Conservation (phyloP, 371 early-diverging fungal genomes). For the Actinomortierella ambigua region DNA sequence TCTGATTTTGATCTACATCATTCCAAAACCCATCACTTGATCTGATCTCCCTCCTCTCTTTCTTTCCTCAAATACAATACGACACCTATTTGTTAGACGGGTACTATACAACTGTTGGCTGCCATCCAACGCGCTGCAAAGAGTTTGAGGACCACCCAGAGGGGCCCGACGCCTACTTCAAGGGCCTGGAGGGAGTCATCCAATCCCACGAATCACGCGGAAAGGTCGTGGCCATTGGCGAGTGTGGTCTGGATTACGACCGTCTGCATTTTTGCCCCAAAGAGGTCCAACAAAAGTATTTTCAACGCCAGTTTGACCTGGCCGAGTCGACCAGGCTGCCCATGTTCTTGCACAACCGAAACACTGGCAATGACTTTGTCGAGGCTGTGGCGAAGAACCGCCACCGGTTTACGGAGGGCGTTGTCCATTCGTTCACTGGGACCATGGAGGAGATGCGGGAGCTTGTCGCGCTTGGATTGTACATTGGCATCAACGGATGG, state of each 20-base stretch:
- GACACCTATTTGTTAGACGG: conserved; percentile 14
- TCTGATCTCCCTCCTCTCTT: no score
- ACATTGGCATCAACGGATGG: conserved; percentile 98
- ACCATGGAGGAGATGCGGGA: conserved; percentile 75
- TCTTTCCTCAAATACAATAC: conserved; percentile 6
- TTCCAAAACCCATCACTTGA: no score
- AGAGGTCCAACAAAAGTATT: conserved; percentile 77
- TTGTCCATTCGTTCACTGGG: conserved; percentile 96
- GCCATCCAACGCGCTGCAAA: conserved; percentile 84
- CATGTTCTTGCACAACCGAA: conserved; percentile 89
- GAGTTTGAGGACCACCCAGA: conserved; percentile 67
- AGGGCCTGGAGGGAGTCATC: conserved; percentile 54
- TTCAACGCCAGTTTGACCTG: conserved; percentile 82
- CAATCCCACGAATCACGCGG: conserved; percentile 33
- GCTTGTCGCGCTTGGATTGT: conserved; percentile 79
- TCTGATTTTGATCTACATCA: background rate
- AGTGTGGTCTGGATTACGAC: conserved; percentile 94
- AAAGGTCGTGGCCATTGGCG: conserved; percentile 88
- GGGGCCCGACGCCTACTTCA: conserved; percentile 69
- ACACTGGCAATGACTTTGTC: conserved; percentile 60
- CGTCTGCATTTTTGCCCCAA: conserved; percentile 83
- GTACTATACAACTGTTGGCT: conserved; percentile 83
- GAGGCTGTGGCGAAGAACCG: conserved; percentile 68
- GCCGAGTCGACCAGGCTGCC: conserved; percentile 78
- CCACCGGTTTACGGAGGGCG: conserved; percentile 73